Base-by-base conservation (phyloP, 495 filamentous ascomycete species). In the Annulohypoxylon bovei region DNA sequence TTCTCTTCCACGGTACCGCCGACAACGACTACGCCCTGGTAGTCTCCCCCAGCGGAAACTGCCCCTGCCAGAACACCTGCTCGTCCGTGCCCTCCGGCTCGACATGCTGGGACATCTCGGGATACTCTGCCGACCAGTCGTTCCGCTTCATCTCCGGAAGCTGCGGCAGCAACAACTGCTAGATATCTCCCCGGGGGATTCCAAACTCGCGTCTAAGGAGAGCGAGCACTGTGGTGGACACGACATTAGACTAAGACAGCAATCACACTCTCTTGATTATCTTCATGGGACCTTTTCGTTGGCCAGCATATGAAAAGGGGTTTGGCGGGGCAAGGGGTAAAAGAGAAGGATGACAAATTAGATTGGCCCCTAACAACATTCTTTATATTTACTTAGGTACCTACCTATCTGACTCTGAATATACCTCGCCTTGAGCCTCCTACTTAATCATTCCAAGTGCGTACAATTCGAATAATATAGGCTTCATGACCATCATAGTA, bases 121-220 rank as follows among this genome's bases (percentile, higher is more conserved):
- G 3, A 8, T 55, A 55, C 18, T 35, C 28, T 1, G 32, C 18
- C 52, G 28, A 35, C 14, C 16, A 37, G 11, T 55, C 52, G 7
- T 39, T 55, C 32, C 52, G 52, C 52, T 55, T 55, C 32, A 14
- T 37, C 16, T 35, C 30, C 14, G 52, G 32, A 22, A 55, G 6
- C 30, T 55, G 52, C 32, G 18, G 32, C 14, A 14, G 18, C 28
- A 55, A 55, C 52, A 37, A 37, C 30, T 55, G 52, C 52, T 55
- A 55, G 33, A 18, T 39, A 37, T 9, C 5, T 6, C 9, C 44
- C 11, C 5, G 1, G 12, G 11, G 18, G 44, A 22, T 1, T 22
- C 33, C 33, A 14, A 3, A 37, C 39, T 25, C 18, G 32, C 6
- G 1, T 5, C 4, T 39, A 16, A 55, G 30, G 18, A 5, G 18